Conservation (phyloP, 768 basidiomycete species). For the Pleurotus pulmonarius region DNA sequence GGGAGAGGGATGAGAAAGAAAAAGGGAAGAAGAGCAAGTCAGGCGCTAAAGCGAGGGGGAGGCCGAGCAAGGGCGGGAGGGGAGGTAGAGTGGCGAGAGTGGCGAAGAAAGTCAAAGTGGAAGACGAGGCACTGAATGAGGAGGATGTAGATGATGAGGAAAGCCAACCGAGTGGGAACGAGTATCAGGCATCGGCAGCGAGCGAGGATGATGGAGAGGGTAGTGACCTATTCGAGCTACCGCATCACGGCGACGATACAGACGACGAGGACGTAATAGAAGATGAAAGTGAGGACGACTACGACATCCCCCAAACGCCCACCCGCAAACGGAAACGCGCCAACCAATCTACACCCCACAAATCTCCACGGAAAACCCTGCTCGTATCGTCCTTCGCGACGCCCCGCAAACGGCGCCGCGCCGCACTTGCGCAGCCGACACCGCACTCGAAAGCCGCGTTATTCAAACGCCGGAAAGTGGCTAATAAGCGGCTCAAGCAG, state of each 20-base stretch:
- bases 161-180: slow-evolving; percentile 15
- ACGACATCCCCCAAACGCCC: slow-evolving; percentile 47
- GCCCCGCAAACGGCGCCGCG: slow-evolving; percentile 11
- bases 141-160: slow-evolving; percentile 6
- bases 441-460: slow-evolving; percentile 75
- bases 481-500: slow-evolving; percentile 9
- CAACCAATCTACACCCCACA: slow-evolving; percentile 25
- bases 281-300: slow-evolving; percentile 22
- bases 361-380: slow-evolving; percentile 19
- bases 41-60: slow-evolving; percentile 13
- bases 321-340: slow-evolving; percentile 44
- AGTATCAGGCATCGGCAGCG: slow-evolving; percentile 14
- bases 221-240: not conserved
- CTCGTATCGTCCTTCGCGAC: not conserved
- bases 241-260: slow-evolving; percentile 21
- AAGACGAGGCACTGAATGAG: not conserved
- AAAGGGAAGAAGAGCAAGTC: not conserved
- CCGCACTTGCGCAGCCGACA: slow-evolving; percentile 54
- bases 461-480: slow-evolving; percentile 32
- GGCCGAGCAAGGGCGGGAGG: not conserved
- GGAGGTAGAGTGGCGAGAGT: not conserved
- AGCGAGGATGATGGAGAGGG: slow-evolving; percentile 12
- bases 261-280: slow-evolving; percentile 20
- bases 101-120: slow-evolving; percentile 11
- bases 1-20: not conserved